Evolutionary conservation across 805 yeast genomes (phyloP).

Genomic region (Maudiozyma serrabonitensis): DNA sequence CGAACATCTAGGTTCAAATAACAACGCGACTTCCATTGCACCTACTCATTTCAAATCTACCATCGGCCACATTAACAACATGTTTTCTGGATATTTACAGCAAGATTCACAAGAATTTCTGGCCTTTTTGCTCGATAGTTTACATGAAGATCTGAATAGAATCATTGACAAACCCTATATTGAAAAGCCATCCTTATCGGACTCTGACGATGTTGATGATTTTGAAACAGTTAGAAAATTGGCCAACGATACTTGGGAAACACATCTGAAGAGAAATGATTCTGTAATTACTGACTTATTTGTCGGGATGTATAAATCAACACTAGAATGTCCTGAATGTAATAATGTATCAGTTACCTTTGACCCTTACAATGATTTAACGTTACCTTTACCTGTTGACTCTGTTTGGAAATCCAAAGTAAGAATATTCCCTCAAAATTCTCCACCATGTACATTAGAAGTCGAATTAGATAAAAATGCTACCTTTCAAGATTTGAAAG

Average conservation of each 20-base stretch:
- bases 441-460: slow-evolving; percentile 44
- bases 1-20: slow-evolving; percentile 12
- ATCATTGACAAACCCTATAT: slow-evolving; percentile 74
- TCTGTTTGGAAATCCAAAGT: slow-evolving; percentile 63
- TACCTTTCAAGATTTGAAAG: slow-evolving; percentile 52
- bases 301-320: slow-evolving; percentile 85
- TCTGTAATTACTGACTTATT: slow-evolving; percentile 78
- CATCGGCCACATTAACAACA: slow-evolving; percentile 67
- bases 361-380: slow-evolving; percentile 87
- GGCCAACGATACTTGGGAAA: slow-evolving; percentile 72
- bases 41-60: slow-evolving; percentile 74
- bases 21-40: slow-evolving; percentile 28
- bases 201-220: slow-evolving; percentile 51
- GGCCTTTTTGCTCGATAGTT: slow-evolving; percentile 79
- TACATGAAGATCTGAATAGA: slow-evolving; percentile 88
- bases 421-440: slow-evolving; percentile 49
- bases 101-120: slow-evolving; percentile 94
- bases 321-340: slow-evolving; percentile 82
- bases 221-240: slow-evolving; percentile 44
- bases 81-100: slow-evolving; percentile 82
- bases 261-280: slow-evolving; percentile 71
- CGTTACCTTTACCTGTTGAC: slow-evolving; percentile 77
- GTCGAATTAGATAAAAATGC: slow-evolving; percentile 64
- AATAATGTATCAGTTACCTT: slow-evolving; percentile 72
- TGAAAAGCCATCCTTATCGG: slow-evolving; percentile 71